Conservation (phyloP, 495 filamentous ascomycete species). For the Penicillium desertorum region DNA sequence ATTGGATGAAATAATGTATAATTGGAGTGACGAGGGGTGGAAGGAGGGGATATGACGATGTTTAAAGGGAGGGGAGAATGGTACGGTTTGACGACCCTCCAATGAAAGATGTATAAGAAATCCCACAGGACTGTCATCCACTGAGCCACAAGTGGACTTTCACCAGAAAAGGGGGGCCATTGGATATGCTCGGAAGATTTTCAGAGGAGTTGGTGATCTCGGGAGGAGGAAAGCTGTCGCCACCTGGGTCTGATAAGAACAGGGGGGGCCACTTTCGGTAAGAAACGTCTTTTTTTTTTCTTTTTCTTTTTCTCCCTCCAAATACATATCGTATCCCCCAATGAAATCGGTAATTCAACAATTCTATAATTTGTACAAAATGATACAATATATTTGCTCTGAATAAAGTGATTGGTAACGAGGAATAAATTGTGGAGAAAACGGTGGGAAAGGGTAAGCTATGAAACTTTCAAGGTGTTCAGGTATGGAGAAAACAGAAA, state of each 20-base stretch:
- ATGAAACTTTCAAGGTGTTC: neutral
- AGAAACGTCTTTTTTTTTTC: conserved; percentile 4
- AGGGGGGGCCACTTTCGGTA: conserved; percentile 21
- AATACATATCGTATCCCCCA: neutral
- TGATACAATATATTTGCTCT: conserved; percentile 1
- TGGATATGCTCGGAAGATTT: conserved; percentile 24
- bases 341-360: no score
- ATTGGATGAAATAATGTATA: conserved; percentile 16
- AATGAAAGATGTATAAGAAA: conserved; percentile 21
- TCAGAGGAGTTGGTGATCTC: neutral
- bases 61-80: conserved; percentile 18
- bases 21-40: conserved; percentile 25
- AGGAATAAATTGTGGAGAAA: conserved; percentile 9
- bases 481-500: no score
- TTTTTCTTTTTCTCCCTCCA: conserved; percentile 10
- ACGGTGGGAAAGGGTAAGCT: conserved; percentile 1
- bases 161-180: neutral
- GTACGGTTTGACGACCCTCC: conserved; percentile 30
- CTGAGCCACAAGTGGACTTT: conserved; percentile 26
- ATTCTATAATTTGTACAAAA: no score
- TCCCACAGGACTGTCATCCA: conserved; percentile 18
- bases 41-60: conserved; percentile 30
- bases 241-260: conserved; percentile 27
- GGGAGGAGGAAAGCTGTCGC: conserved; percentile 23
- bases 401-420: conserved; percentile 23